Evolutionary conservation across 2,329 filamentous ascomycete genomes (phyloP).

Genomic region (Aspergillus viridinutans): DNA sequence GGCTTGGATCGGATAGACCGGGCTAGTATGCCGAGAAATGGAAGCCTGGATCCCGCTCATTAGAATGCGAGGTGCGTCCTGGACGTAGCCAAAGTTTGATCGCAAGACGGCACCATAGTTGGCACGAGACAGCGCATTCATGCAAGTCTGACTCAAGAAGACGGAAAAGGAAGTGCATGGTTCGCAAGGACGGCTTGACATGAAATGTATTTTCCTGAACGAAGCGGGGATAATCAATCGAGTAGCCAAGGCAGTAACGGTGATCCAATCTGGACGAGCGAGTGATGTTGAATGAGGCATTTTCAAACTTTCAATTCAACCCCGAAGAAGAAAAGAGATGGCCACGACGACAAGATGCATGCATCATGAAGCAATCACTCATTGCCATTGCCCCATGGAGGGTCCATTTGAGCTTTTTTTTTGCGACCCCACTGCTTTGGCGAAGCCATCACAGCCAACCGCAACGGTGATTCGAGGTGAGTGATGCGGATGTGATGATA

Average conservation of each 20-base stretch:
- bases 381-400: constrained; percentile 28
- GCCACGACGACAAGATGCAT: constrained; percentile 38
- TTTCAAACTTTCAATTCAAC: constrained; percentile 29
- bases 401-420: constrained; percentile 29
- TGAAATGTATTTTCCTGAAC: constrained; percentile 26
- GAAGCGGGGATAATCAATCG: constrained; percentile 28
- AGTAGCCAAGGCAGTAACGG: constrained; percentile 26
- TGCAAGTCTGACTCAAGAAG: constrained; percentile 31
- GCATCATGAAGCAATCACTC: constrained; percentile 35
- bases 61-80: constrained; percentile 23
- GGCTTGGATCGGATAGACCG: constrained; percentile 13
- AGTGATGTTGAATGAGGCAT: constrained; percentile 32
- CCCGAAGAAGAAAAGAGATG: constrained; percentile 23
- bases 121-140: constrained; percentile 28
- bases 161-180: constrained; percentile 19
- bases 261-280: constrained; percentile 23
- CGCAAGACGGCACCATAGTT: constrained; percentile 33
- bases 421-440: constrained; percentile 32
- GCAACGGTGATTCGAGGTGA: constrained; percentile 25
- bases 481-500: constrained; percentile 26
- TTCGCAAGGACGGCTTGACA: constrained; percentile 22
- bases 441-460: constrained; percentile 32
- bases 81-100: constrained; percentile 17
- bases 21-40: constrained; percentile 3
- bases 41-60: constrained; percentile 9